Evolutionary conservation across 2,329 filamentous ascomycete species (phyloP).

Genomic region (Hymenoscyphus scutula): DNA sequence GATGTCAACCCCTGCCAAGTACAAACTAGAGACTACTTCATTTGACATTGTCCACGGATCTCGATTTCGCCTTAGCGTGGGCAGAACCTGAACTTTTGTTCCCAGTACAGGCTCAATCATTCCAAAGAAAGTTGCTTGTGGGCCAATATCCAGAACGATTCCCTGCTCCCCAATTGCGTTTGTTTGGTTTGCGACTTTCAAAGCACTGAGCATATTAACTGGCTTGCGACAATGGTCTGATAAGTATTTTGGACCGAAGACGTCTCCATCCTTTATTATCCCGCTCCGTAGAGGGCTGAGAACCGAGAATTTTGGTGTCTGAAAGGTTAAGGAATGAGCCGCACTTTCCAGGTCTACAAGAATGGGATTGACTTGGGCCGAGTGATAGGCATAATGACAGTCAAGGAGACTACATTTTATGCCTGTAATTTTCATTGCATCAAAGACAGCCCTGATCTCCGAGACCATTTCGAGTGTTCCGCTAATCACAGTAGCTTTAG

Average conservation of each 20-base stretch:
- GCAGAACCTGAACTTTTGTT: conserved; percentile 35
- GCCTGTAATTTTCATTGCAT: conserved; percentile 47
- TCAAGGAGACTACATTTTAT: conserved; percentile 61
- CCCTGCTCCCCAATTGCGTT: conserved; percentile 11
- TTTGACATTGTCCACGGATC: conserved; percentile 55
- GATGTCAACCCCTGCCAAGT: conserved; percentile 56
- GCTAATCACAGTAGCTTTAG: conserved; percentile 58
- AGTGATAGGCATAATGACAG: conserved; percentile 65
- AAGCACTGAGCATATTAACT: conserved; percentile 64
- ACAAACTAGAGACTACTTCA: conserved; percentile 55
- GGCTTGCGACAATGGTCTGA: conserved; percentile 62
- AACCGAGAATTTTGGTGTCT: conserved; percentile 55
- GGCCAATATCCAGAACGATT: conserved; percentile 68
- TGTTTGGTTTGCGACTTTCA: conserved; percentile 57
- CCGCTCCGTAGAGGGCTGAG: conserved; percentile 65
- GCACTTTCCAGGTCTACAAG: conserved; percentile 41
- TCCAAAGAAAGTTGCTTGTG: conserved; percentile 64
- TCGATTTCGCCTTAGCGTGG: conserved; percentile 50
- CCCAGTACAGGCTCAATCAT: conserved; percentile 65
- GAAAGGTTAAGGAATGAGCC: conserved; percentile 50
- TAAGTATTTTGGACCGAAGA: conserved; percentile 60
- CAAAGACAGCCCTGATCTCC: conserved; percentile 48
- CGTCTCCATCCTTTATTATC: conserved; percentile 42
- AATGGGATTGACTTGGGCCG: conserved; percentile 56
- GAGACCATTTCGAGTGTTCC: conserved; percentile 43